Conservation (phyloP, 331 rosid species). For the Prunus yedoensis region DNA sequence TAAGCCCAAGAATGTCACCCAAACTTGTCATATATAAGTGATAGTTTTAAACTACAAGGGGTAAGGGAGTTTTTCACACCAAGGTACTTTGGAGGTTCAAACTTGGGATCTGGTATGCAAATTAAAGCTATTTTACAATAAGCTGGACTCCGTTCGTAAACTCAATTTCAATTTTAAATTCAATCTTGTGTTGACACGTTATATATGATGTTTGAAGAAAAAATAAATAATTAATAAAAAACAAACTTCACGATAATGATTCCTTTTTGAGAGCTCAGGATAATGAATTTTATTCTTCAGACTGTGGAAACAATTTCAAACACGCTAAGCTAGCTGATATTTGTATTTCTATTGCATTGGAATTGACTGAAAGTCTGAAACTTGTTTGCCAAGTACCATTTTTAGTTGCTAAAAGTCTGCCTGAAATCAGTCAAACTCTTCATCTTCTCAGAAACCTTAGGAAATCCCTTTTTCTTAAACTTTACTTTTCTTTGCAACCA, state of each 20-base stretch:
- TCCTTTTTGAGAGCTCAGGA: too few relatives aligned
- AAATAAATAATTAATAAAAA: too few relatives aligned
- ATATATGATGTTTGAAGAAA: too few relatives aligned
- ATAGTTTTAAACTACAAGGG: too few relatives aligned
- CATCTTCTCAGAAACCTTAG: not conserved
- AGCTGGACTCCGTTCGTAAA: too few relatives aligned
- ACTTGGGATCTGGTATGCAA: fast-evolving
- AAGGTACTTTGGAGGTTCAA: too few relatives aligned
- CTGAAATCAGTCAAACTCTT: conserved; percentile 13
- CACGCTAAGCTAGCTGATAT: not conserved
- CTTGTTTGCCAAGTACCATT: conserved; percentile 6
- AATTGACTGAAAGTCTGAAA: not conserved
- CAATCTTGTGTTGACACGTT: too few relatives aligned
- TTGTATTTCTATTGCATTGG: not conserved
- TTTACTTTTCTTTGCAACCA: not conserved
- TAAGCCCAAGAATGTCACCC: too few relatives aligned
- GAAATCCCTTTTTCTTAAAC: not conserved
- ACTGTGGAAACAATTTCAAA: conserved; percentile 6
- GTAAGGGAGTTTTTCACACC: too few relatives aligned
- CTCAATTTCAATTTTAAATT: too few relatives aligned
- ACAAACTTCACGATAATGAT: not conserved
- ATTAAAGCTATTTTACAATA: too few relatives aligned
- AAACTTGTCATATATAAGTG: too few relatives aligned
- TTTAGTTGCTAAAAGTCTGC: not conserved
- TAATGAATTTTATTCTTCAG: not conserved